phyloP scores from a whole-genome alignment of 2,329 filamentous ascomycete genomes.

The Paraphaeosphaeria minitans region DNA sequence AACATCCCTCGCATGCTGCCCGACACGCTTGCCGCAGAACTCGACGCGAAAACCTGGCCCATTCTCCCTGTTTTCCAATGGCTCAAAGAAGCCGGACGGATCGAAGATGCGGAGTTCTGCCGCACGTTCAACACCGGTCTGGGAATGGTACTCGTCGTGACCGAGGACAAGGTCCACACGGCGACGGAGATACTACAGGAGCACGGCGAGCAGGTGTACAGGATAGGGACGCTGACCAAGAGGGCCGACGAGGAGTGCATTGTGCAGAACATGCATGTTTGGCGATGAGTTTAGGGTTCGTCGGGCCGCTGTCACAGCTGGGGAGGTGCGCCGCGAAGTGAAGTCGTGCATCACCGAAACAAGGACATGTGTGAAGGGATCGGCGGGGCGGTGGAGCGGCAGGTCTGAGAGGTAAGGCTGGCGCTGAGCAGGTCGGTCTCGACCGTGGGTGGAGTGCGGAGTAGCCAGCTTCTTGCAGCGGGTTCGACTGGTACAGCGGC shows the following conservation, averaged over 20 bases:
- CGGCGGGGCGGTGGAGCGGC: not conserved
- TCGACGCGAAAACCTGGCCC: constrained; percentile 77
- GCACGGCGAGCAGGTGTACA: constrained; percentile 77
- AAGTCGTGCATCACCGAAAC: not conserved
- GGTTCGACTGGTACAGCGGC: not conserved
- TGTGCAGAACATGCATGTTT: constrained; percentile 63
- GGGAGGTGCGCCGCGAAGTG: constrained; percentile 3
- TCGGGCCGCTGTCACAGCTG: constrained; percentile 1
- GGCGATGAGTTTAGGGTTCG: constrained; percentile 35
- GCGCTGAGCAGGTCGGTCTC: constrained; percentile 3
- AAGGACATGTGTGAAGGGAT: not conserved
- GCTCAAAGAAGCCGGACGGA: constrained; percentile 76
- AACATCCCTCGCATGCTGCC: constrained; percentile 96
- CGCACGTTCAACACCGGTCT: constrained; percentile 94
- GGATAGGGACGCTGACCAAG: constrained; percentile 72
- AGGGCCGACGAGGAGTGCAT: constrained; percentile 65
- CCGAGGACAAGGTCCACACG: constrained; percentile 64
- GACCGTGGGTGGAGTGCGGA: constrained; percentile 13
- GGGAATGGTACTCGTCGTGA: constrained; percentile 90
- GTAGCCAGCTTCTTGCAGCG: constrained; percentile 3
- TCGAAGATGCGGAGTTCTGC: constrained; percentile 80
- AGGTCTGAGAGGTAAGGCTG: not conserved
- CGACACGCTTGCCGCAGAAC: constrained; percentile 73
- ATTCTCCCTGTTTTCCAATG: constrained; percentile 82
- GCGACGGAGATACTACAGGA: constrained; percentile 66